Base-by-base conservation (phyloP, 2,329 filamentous ascomycete genomes). In the Trichoderma atrobrunneum region DNA sequence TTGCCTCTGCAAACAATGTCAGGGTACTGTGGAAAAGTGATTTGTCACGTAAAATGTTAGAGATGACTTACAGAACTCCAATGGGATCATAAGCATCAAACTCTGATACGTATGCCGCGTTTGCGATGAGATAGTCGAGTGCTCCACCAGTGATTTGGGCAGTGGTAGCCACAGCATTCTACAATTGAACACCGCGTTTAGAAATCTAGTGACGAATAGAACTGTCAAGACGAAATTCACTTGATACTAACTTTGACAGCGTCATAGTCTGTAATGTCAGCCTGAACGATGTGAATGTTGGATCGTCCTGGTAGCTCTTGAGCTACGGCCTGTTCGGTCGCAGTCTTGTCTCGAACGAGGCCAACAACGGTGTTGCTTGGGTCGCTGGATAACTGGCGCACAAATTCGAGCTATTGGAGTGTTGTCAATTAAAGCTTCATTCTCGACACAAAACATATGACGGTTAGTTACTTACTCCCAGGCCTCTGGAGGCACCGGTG, bases 281-380 rank as follows among this genome's bases (percentile, higher is more conserved):
- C 64, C 21, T 67, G 32, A 11, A 67, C 8, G 4, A 67, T 59
- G 51, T 67, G 64, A 10, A 67, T 32, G 51, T 67, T 67, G 64
- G 51, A 67, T 18, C 64, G 51, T 57, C 51, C 64, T 28, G 28
- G 16, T 24, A 67, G 51, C 3, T 59, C 51, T 7, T 67, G n/a
- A 7, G 51, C 32, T 2, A 67, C 11, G 1, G 32, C 51, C 18
- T 30, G 34, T 5, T 67, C 32, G 10, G 64, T 59, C 30, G 32
- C 21, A 10, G 32, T 10, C 32, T 67, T 67, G 21, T 67, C 34
- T 30, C 64, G 64, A 39, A 67, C 64, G 30, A 67, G 51, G 24
- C 64, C 64, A 28, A 67, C 30, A 16, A 67, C 32, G 48, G 16
- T 59, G 51, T 67, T 67, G 32, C 30, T 67, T 5, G 64, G 12